Percentiles rank a stretch among this genome's conserved stretches.
phyloP scores from a whole-genome alignment of 2,329 filamentous ascomycete genomes.

The Basipetospora chlamydospora region DNA sequence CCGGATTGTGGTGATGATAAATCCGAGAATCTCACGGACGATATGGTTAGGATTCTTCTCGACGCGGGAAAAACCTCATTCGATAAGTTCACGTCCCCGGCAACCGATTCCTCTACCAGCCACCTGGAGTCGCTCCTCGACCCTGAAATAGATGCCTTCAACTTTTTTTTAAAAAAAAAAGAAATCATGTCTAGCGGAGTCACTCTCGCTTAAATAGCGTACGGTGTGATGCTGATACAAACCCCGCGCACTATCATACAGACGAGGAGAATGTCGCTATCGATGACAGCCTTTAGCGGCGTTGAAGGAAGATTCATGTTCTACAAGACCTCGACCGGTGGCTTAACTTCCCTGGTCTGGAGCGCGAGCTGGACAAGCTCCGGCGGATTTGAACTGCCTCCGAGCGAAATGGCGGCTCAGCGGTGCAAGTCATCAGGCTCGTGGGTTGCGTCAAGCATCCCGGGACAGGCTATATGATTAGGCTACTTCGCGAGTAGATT shows the following conservation, averaged over 20 bases:
- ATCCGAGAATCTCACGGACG: conserved; percentile 7
- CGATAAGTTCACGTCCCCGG: not conserved
- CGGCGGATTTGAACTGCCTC: not conserved
- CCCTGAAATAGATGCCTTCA: not conserved
- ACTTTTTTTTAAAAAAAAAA: no score
- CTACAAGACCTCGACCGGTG: not conserved
- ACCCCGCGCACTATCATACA: not conserved
- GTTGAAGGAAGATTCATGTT: not conserved
- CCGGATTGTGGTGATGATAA: conserved; percentile 6
- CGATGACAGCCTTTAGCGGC: not conserved
- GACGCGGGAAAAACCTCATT: not conserved
- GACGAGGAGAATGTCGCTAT: not conserved
- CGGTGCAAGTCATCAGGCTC: not conserved
- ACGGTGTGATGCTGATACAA: not conserved
- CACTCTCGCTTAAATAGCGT: not conserved
- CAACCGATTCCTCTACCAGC: not conserved
- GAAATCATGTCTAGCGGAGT: not conserved
- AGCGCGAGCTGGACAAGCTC: not conserved
- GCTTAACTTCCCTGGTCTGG: not conserved
- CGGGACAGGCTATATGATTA: not conserved
- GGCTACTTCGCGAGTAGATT: not conserved
- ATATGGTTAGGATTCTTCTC: conserved; percentile 9
- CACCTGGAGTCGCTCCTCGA: not conserved
- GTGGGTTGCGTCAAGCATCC: not conserved
- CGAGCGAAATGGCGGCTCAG: no score